Base-by-base conservation (phyloP, 1,284 basidiomycete species). In the Fistulina hepatica region DNA sequence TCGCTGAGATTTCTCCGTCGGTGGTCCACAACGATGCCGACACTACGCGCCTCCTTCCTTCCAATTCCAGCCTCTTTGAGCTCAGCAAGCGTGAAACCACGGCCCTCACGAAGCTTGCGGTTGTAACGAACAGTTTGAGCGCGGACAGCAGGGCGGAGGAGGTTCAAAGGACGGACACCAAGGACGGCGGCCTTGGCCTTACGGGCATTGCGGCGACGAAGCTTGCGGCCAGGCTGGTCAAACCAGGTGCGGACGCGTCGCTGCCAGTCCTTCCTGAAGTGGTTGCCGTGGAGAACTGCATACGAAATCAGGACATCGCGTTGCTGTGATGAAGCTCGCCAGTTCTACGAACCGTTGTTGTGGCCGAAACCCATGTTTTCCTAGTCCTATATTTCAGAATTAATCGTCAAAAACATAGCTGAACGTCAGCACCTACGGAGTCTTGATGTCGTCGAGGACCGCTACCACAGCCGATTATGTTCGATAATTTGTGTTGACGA, bases 221-320 rank as follows among this genome's bases (percentile, higher is more conserved):
- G 86, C 73, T 98, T 98, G 64, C 88, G 86, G 44, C 93, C 95
- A 48, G 94, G 91, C 69, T 98, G 95, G 75, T 98, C 89, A 64
- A 98, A 98, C 94, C 93, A 93, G 59, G 88, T 94, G 65, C 83
- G 84, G 57, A 95, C 90, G 53, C 81, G 81, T 59, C 80, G 75
- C 65, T 94, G 86, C 91, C 91, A 95, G 66, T 95, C 91, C 82
- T 98, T 98, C 70, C 81, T 89, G 81, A 97, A 97, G 63, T 97
- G 93, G 70, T 93, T 93, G 59, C 69, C 73, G 67, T 78, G 90
- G 63, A 92, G 85, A 68, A 88, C 86, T 82, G 44, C 9, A 44
- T 17, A 33, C 39, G 38, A 37, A 23, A n/a, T n/a, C 28, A 17
- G 19, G 33, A 28, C 36, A 19, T 37, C 43, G 28, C 46, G 37